A percentile compares a stretch with the other conserved stretches of the same genome.
Evolutionary conservation across 768 basidiomycete species (phyloP).

Genomic region (Pholiota molesta): DNA sequence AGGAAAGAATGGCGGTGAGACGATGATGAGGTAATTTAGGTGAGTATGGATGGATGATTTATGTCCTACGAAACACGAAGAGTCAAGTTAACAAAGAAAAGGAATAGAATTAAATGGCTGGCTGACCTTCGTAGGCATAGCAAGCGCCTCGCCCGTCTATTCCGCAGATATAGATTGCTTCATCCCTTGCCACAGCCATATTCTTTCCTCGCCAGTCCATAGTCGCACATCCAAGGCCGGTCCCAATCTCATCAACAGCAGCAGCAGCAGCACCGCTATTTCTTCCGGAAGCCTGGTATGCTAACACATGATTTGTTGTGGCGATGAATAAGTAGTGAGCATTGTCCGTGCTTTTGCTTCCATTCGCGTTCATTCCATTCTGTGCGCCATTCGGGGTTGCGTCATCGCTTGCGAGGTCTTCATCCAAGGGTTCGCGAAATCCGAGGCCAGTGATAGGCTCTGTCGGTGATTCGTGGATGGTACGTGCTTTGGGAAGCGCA

Average conservation of each 20-base stretch:
- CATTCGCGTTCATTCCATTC: neutral
- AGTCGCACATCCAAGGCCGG: constrained; percentile 79
- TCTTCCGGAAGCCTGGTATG: constrained; percentile 73
- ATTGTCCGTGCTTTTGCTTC: neutral
- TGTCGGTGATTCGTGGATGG: constrained; percentile 78
- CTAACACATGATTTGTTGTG: constrained; percentile 83
- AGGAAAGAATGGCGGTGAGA: constrained; percentile 83
- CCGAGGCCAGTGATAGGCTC: constrained; percentile 95
- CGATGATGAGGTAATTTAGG: constrained; percentile 85
- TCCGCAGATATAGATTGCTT: constrained; percentile 88
- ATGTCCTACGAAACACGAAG: constrained; percentile 45
- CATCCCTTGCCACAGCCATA: constrained; percentile 87
- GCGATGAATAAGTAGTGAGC: constrained; percentile 72
- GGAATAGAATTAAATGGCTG: neutral
- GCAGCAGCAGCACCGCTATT: constrained; percentile 66
- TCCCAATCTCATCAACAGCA: constrained; percentile 86
- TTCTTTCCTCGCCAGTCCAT: constrained; percentile 76
- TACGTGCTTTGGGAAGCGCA: constrained; percentile 82
- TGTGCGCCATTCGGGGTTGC: neutral
- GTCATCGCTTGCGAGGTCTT: constrained; percentile 30
- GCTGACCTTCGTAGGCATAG: constrained; percentile 88
- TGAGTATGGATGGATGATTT: constrained; percentile 81
- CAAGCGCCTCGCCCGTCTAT: constrained; percentile 82
- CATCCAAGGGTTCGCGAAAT: constrained; percentile 67
- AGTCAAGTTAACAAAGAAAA: neutral